Evolutionary conservation across 192 early-diverging fungal species (phyloP), one percentile per base, ranked within the genome.

Genomic region (Backusella tarrabulga): DNA sequence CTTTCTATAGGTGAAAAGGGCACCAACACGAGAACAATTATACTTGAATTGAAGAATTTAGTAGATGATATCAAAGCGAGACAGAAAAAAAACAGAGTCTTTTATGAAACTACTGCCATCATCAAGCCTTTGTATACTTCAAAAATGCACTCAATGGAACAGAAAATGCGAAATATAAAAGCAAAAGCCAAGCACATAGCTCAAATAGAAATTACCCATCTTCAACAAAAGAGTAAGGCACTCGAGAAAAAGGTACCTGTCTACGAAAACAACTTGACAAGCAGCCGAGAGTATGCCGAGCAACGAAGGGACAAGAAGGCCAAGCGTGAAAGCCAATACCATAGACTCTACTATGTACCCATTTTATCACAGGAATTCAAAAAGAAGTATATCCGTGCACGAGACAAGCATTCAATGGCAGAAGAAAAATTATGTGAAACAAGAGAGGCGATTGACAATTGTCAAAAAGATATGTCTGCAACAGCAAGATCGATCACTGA

Each of bases 361-460:
- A 26, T 79, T 19, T 40, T 79, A 15, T 67, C 72, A 15, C 68
- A 60, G 2, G 68, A 79, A 38, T 71, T 68, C n/a, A 56, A 79
- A 36, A 79, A 79, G 5, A 79, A 79, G n/a, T 79, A 79, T 68
- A 40, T 74, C 21, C 72, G 77, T 7, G 73, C 77, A 23, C 44
- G 72, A 40, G 73, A 79, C 46, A 79, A 79, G 36, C 74, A 79
- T 63, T 67, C 68, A 34, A 21, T 38, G 1, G 77, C 73, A 41
- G 77, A 79, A 21, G 72, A 74, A 42, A 50, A 67, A 36, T 40
- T 79, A 35, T 79, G 71, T 44, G 67, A 79, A 32, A 73, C 60
- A 3, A 67, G 73, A 21, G 50, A 67, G 4, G 29, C 23, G 2
- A 50, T 74, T 6, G 68, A 79, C 6, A 23, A 50, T 26, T 75